These are phyloP conservation scores for Bipolaris gigantea DNA, from an alignment of 2,329 filamentous ascomycete species.

Conservation along the genomic window DNA sequence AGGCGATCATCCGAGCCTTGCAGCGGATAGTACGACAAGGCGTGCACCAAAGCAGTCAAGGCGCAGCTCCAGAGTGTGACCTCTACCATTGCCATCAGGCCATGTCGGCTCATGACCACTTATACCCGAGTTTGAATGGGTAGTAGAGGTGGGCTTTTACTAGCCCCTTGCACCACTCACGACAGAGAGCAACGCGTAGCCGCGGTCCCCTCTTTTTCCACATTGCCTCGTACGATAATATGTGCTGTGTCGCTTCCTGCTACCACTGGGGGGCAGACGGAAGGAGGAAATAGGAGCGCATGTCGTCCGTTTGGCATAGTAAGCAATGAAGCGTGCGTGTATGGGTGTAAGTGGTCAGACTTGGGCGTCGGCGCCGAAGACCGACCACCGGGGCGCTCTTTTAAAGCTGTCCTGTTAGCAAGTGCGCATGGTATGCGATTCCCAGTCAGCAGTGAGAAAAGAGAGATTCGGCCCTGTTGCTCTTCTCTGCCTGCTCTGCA, in stretches of 20 bases:
- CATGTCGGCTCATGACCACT: constrained; percentile 10
- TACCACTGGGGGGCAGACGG: neutral
- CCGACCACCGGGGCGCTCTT: neutral
- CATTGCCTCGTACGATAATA: neutral
- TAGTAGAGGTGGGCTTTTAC: neutral
- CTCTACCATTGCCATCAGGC: constrained; percentile 9
- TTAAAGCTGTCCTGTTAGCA: no score
- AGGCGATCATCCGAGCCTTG: constrained; percentile 12
- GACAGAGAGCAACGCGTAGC: neutral
- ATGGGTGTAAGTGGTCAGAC: neutral
- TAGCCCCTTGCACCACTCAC: neutral
- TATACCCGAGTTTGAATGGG: constrained; percentile 5
- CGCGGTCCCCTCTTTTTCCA: neutral
- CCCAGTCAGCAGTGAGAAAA: neutral
- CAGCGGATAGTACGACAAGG: constrained; percentile 3
- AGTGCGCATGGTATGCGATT: no score
- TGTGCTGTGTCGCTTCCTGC: neutral
- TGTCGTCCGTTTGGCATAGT: neutral
- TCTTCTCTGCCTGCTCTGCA: neutral
- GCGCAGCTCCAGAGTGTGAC: neutral
- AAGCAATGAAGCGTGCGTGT: neutral
- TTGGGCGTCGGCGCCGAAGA: neutral
- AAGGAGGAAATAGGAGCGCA: neutral
- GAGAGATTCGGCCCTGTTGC: neutral
- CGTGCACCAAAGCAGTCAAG: constrained; percentile 3